Conservation (phyloP, 2,329 filamentous ascomycete genomes). For the Exophiala alcalophila region DNA sequence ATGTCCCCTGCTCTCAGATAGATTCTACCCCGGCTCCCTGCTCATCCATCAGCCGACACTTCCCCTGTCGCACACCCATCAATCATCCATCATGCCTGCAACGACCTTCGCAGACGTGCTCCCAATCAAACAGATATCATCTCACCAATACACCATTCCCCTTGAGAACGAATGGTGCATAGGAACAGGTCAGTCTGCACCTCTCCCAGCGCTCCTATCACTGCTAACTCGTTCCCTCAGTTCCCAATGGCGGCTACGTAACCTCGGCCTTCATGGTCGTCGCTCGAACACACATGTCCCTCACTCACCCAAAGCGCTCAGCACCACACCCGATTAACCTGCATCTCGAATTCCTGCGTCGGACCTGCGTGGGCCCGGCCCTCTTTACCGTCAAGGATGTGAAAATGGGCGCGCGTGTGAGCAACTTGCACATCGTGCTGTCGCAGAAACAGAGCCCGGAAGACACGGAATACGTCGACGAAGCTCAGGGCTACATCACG, state of each 20-base stretch:
- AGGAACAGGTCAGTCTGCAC: conserved; percentile 52
- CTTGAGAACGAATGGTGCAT: conserved; percentile 63
- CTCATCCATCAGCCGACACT: too few species aligned
- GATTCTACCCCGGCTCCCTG: too few species aligned
- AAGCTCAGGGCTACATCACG: conserved; percentile 64
- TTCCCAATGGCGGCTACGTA: conserved; percentile 70
- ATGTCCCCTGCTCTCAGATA: too few species aligned
- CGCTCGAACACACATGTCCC: conserved; percentile 56
- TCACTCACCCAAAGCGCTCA: conserved; percentile 46
- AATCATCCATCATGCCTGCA: conserved; percentile 4
- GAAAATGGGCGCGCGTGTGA: conserved; percentile 63
- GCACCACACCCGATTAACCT: conserved; percentile 63
- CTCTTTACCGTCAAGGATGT: conserved; percentile 59
- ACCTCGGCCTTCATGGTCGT: conserved; percentile 61
- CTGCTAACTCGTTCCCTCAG: conserved; percentile 40
- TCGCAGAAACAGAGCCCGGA: conserved; percentile 35
- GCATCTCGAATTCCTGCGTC: conserved; percentile 64
- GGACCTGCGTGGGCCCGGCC: conserved; percentile 58
- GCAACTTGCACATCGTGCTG: conserved; percentile 61
- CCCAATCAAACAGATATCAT: conserved; percentile 35
- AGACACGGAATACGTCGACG: conserved; percentile 32
- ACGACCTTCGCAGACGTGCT: conserved; percentile 30
- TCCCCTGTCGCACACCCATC: too few species aligned
- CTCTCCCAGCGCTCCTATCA: conserved; percentile 3
- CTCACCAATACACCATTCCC: conserved; percentile 57